Conservation (phyloP, 2,329 filamentous ascomycete species). For the Thelonectria discophora region DNA sequence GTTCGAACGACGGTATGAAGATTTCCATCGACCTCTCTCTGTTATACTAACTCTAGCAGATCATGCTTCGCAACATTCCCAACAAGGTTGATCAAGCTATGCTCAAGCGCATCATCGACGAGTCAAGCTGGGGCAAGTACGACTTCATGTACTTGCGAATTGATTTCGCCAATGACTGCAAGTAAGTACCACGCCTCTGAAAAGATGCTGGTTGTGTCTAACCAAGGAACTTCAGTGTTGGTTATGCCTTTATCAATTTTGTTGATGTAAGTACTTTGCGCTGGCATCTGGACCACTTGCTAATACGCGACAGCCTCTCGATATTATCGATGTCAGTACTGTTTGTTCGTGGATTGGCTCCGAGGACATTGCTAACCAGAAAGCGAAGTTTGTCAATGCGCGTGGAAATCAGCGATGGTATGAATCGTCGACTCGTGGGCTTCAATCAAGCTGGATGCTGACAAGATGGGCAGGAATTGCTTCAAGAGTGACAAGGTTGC, state of each 20-base stretch:
- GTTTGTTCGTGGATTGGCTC: neutral
- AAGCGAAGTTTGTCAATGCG: slow-evolving; percentile 73
- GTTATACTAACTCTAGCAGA: slow-evolving; percentile 55
- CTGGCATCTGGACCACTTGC: slow-evolving; percentile 25
- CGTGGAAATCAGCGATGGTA: slow-evolving; percentile 77
- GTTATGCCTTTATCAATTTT: slow-evolving; percentile 98
- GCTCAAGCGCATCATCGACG: slow-evolving; percentile 82
- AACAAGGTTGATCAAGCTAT: slow-evolving; percentile 84
- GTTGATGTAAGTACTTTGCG: slow-evolving; percentile 67
- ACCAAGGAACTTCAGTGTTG: slow-evolving; percentile 69
- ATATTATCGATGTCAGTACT: slow-evolving; percentile 73
- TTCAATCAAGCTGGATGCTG: slow-evolving; percentile 2
- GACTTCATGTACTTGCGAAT: slow-evolving; percentile 97
- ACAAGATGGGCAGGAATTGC: slow-evolving; percentile 67
- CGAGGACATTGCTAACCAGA: slow-evolving; percentile 29
- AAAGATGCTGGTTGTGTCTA: slow-evolving; percentile 34
- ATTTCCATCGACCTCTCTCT: neutral
- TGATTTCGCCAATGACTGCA: slow-evolving; percentile 84
- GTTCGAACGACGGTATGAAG: slow-evolving; percentile 76
- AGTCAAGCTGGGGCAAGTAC: slow-evolving; percentile 81
- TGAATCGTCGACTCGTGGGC: slow-evolving; percentile 19
- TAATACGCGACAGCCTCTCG: slow-evolving; percentile 66
- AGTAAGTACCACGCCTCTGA: slow-evolving; percentile 61
- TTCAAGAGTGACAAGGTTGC: slow-evolving; percentile 86
- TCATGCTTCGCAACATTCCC: slow-evolving; percentile 95